Base-by-base conservation (phyloP, 371 early-diverging fungal genomes). In the Actinomortierella ambigua region DNA sequence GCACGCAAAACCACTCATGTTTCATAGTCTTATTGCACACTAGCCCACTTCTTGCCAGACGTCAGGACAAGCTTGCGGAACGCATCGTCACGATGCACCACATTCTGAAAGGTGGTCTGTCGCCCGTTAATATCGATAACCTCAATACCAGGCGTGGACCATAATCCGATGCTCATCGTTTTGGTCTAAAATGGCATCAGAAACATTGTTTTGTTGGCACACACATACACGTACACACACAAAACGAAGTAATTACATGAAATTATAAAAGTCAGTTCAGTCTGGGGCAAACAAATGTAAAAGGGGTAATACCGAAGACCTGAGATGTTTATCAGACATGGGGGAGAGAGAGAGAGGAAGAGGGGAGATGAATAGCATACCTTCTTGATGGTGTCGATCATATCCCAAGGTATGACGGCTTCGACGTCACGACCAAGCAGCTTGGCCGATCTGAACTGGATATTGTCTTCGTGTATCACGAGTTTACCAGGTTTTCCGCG, bases 81-180 rank as follows among this genome's bases (percentile, higher is more conserved):
- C 26, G 73, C 73, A 3, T 71, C 66, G 39, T 71, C 73, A 27
- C 73, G 66, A 11, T 63, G 58, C 11, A 66, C 73, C 1, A 71
- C 73, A 42, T 66, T 71, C 46, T 71, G 73, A 46, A 71, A 71
- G 17, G 48, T 59, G 2, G 53, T 55, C 11, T 62, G 62, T 15
- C 51, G 63, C 14, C 73, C 73, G 34, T 60, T 28, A 27, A 71
- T 59, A 15, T 71, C 66, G 13, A 63, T 66, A 28, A 71, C 66
- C 8, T 65, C 66, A 44, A 71, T 63, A 2, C 73, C 73, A 3
- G 73, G 66, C 67, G 66, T 71, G 6, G 73, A 71, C 73, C 66
- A 71, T 17, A 66, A 18, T 6, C 66, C 73, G 14, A 71, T 40
- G 13, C 66, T 66, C 63, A 71, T 66, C 23, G 73, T 56, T 55